Evolutionary conservation across 2,329 filamentous ascomycete species (phyloP), one percentile per base, ranked within the genome.

Genomic region (Colletotrichum brevisporum): DNA sequence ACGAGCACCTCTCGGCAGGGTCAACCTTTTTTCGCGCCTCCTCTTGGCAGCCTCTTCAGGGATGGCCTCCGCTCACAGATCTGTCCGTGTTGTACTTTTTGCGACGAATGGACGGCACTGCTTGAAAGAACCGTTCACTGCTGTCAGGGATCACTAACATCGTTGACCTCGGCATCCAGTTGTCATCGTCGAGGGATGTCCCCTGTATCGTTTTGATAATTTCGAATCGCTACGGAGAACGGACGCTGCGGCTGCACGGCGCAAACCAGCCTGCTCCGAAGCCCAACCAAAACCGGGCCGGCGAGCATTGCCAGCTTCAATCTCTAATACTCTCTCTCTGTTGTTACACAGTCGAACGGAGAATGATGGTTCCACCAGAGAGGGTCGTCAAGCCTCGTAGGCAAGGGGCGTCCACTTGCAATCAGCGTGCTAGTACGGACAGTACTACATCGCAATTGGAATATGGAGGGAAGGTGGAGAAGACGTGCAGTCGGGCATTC

Each of bases 41-140:
- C 39, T 36, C 67, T 57, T 61, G 61, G 54, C 54, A 55, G 31
- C 54, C 27, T 50, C 54, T 51, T 59, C 54, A 13, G 54, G 48
- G 61, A 51, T 68, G 39, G 54, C 54, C 48, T 68, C 43, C 24
- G 61, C 54, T 59, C 66, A 64, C 53, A 65, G 66, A 68, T 64
- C 41, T 55, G 50, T 59, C 66, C 61, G 61, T 65, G 61, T 68
- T 68, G 61, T 57, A 27, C 60, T 69, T 36, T 48, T 41, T 59
- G 50, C 51, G 36, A 61, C 43, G 31, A 18, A 41, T 50, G 50
- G 47, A 55, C 43, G 31, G 36, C 24, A 45, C 53, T 59, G 66
- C 61, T 54, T 48, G 61, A 59, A 50, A 26, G 61, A 59, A 55
- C 66, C 55, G 50, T 48, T 64, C 65, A 8, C 47, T 26, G 47